Evolutionary conservation across 768 basidiomycete genomes (phyloP), one percentile per base, ranked within the genome.

Genomic region (Rhizopogon vulgaris): DNA sequence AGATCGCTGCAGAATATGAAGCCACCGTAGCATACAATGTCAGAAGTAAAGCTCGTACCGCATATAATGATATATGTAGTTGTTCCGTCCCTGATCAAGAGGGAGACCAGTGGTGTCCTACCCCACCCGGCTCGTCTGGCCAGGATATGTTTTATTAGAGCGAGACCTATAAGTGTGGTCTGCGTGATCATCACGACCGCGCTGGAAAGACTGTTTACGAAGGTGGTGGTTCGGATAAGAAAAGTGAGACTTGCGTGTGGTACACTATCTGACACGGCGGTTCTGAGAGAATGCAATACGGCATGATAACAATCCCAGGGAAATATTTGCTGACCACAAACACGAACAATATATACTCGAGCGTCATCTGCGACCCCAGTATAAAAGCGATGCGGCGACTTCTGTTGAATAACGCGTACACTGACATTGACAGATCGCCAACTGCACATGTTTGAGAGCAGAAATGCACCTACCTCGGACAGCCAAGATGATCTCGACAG

Each of bases 1-100:
- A n/a, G n/a, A 25, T 6, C n/a, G 38, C 27, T 37, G 55, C 56
- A 56, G 18, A 27, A 8, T 27, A 2, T 34, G 32, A 38, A 43
- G 24, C 34, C 22, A 34, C 22, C 12, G 27, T 25, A 39, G 46
- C 15, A 51, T 15, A 12, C 12, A 10, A 32, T 17, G 46, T 30
- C 38, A 42, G 17, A 48, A 15, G 11, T 12, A 24, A 24, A 30
- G n/a, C 28, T 38, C 51, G 17, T 47, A 77, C 78, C 49, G 52
- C 75, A 73, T 8, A 77, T 54, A 3, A 72, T 41, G 30, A 72
- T 40, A 58, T 74, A 77, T 1, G 73, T 72, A 65, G 72, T 71
- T 3, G 71, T 69, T 6, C 77, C 72, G 58, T 79, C 78, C n/a
- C 71, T 69, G 58, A 74, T 64, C 12, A 78, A 62, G 41, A 78